Conservation (phyloP, 352 stramenopile genomes). For the Globisporangium recalcitrans region DNA sequence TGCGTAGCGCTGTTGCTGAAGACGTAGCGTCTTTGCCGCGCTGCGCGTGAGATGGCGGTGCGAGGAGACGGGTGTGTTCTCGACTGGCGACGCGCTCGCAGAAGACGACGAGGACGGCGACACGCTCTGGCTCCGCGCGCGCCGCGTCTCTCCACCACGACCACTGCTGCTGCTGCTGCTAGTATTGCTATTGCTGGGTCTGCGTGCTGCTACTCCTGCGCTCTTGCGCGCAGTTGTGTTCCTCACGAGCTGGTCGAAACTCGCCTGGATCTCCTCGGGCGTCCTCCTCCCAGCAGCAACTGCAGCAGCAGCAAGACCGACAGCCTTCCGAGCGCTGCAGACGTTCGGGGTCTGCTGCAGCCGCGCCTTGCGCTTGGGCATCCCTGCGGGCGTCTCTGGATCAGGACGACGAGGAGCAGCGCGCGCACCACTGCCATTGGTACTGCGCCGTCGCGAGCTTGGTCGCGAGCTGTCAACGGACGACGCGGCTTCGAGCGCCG, state of each 20-base stretch:
- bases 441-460: not conserved
- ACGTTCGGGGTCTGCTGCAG: conserved; percentile 14
- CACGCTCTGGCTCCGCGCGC: not conserved
- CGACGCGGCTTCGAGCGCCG: conserved; percentile 15
- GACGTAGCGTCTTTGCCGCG: not conserved
- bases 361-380: conserved; percentile 6
- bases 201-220: not conserved
- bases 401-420: not conserved
- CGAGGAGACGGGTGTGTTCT: not conserved
- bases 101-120: not conserved
- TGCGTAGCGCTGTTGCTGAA: not conserved
- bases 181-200: not conserved
- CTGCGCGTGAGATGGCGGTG: conserved; percentile 1
- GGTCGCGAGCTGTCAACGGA: not conserved
- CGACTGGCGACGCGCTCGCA: not conserved
- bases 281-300: conserved; percentile 4
- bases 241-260: conserved; percentile 14
- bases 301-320: not conserved
- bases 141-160: not conserved
- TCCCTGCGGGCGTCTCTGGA: conserved; percentile 6
- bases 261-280: conserved; percentile 12
- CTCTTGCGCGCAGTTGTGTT: not conserved
- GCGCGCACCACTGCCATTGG: no score
- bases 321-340: not conserved
- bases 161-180: not conserved